A percentile compares a stretch with the other conserved stretches of the same genome.
Evolutionary conservation across 2,329 filamentous ascomycete genomes (phyloP).

Genomic region (Pyrenophora teres): DNA sequence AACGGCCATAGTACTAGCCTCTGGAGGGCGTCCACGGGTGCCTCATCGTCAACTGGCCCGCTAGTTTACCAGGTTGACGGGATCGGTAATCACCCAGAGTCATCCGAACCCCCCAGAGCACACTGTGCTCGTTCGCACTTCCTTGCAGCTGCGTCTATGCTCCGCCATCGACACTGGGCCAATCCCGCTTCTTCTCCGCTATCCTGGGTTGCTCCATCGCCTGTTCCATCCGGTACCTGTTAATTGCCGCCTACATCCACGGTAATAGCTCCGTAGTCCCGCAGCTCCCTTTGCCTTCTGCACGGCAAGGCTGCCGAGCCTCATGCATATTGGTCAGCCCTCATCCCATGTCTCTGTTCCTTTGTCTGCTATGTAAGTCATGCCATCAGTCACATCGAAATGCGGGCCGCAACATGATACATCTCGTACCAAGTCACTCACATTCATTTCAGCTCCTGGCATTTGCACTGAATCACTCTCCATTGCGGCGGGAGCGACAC

Average conservation of each 20-base stretch:
- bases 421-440: slow-evolving; percentile 40
- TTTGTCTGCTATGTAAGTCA: slow-evolving; percentile 47
- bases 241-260: slow-evolving; percentile 33
- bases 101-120: slow-evolving; percentile 33
- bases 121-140: slow-evolving; percentile 29
- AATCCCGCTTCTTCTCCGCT: slow-evolving; percentile 34
- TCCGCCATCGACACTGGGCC: slow-evolving; percentile 24
- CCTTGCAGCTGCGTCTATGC: slow-evolving; percentile 38
- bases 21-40: slow-evolving; percentile 37
- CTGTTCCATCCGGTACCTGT: slow-evolving; percentile 24
- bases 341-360: slow-evolving; percentile 38
- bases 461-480: slow-evolving; percentile 45
- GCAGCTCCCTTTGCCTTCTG: slow-evolving; percentile 26
- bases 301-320: slow-evolving; percentile 36
- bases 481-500: slow-evolving; percentile 32
- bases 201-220: slow-evolving; percentile 29
- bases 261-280: slow-evolving; percentile 36
- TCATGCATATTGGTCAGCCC: slow-evolving; percentile 31
- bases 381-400: slow-evolving; percentile 36
- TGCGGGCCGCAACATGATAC: slow-evolving; percentile 40
- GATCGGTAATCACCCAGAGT: slow-evolving; percentile 42
- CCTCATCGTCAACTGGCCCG: slow-evolving; percentile 34
- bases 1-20: slow-evolving; percentile 38
- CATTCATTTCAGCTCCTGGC: slow-evolving; percentile 43
- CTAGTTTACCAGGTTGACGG: slow-evolving; percentile 42